Conservation (phyloP, 2,329 filamentous ascomycete genomes). For the Aspergillus proliferans region DNA sequence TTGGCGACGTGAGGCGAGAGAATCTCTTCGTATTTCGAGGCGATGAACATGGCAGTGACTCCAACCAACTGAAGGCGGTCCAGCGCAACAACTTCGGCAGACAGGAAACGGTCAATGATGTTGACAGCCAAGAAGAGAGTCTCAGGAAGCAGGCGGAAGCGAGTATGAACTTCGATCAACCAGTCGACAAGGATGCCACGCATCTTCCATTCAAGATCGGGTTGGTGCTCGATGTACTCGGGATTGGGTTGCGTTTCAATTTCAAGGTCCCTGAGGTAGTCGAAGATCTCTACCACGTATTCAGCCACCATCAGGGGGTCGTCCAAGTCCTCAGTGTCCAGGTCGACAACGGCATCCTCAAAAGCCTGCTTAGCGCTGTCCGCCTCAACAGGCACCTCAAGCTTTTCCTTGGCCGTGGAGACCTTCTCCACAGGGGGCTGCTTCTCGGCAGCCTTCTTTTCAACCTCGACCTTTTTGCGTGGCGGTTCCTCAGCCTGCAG, state of each 20-base stretch:
- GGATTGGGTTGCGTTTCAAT: slow-evolving; percentile 75
- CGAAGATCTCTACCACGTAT: slow-evolving; percentile 95
- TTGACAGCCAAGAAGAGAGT: slow-evolving; percentile 96
- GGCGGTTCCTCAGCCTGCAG: slow-evolving; percentile 56
- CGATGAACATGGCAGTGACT: slow-evolving; percentile 98
- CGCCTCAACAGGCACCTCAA: slow-evolving; percentile 23
- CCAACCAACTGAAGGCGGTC: slow-evolving; percentile 94
- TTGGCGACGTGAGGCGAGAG: slow-evolving; percentile 94
- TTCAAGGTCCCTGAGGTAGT: slow-evolving; percentile 87
- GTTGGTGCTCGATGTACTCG: slow-evolving; percentile 90
- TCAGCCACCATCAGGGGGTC: slow-evolving; percentile 98
- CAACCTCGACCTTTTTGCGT: slow-evolving; percentile 58
- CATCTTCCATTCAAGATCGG: slow-evolving; percentile 97
- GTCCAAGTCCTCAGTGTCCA: slow-evolving; percentile 82
- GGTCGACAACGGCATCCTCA: slow-evolving; percentile 44
- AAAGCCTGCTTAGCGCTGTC: slow-evolving; percentile 37
- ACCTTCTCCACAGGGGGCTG: slow-evolving; percentile 24
- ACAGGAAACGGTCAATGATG: slow-evolving; percentile 96
- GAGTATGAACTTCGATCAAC: slow-evolving; percentile 96
- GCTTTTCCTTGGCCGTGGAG: slow-evolving; percentile 25
- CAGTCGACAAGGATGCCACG: slow-evolving; percentile 95
- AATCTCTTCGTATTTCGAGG: slow-evolving; percentile 97
- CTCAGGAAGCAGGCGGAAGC: slow-evolving; percentile 91
- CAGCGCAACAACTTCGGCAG: slow-evolving; percentile 88
- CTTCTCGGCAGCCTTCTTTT: slow-evolving; percentile 37